Base-by-base conservation (phyloP, 768 basidiomycete species). In the Trametes punicea region DNA sequence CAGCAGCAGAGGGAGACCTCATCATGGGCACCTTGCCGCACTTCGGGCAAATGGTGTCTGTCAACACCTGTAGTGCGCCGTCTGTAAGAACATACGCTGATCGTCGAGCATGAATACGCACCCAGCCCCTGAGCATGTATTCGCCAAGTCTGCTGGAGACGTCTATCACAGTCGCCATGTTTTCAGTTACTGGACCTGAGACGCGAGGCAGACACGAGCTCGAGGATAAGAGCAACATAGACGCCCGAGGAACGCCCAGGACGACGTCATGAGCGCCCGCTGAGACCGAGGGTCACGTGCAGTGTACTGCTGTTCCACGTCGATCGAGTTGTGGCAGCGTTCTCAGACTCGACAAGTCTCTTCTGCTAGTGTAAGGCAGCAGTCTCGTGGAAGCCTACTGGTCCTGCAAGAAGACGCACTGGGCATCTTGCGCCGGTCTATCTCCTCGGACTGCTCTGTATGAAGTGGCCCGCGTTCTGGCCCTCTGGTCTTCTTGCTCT, bases 41-140 rank as follows among this genome's bases (percentile, higher is more conserved):
- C 20, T 73, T 79, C 21, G 78, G 71, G 71, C 90, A 93, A 26
- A 79, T 74, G 26, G 71, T 71, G 65, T 90, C 83, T 15, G 88
- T 90, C 51, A 90, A 69, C 25, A 85, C 76, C 83, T 87, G 55
- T 18, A 44, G 6, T 20, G 52, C 26, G 9, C 30, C 55, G 23
- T 16, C 46, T 46, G 42, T 47, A 6, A 36, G 26, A 44, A 53
- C 59, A 33, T 16, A 29, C n/a, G 33, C 18, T 30, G 4, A 4
- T 9, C 25, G 25, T n/a, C 29, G 9, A n/a, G 21, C 5, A 33
- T 15, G 9, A 1, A 29, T 18, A 65, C 75, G 57, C 56, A 88
- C 88, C 88, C 88, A 90, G 62, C 89, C 89, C 69, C 81, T 83
- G 60, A 90, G 73, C 82, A 92, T 83, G 58, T 81, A 85, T 60